Base-by-base conservation (phyloP, 805 yeast species). In the Kuraishia ogatae region DNA sequence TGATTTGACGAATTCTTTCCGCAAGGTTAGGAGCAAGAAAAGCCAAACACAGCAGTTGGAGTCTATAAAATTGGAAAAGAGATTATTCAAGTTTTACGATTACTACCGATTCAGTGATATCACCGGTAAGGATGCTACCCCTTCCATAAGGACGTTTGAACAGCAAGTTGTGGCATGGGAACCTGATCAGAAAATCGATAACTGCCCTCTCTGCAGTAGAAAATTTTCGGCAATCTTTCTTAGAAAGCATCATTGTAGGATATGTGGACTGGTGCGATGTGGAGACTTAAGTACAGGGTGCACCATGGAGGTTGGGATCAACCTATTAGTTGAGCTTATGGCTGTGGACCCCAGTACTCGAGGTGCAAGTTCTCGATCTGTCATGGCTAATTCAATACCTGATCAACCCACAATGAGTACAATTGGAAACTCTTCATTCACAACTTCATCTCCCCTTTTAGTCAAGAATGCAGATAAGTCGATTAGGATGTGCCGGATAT, bases 221-320 rank as follows among this genome's bases (percentile, higher is more conserved):
- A 62, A 64, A 29, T 94, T 90, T 66, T 73, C 78, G 11, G 69
- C 87, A 50, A 65, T 82, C 13, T 53, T 61, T 0, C 61, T 79
- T 23, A 72, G 97, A 53, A 89, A 86, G 60, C 98, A 94, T 66
- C 99, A 93, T 66, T 94, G 99, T 67, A 73, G 98, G 43, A 67
- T 91, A 24, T 93, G 99, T 72, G 98, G 98, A 0, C 64, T 69
- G 26, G 81, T 87, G 1, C 89, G 90, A 0, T 93, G 97, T 70
- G 96, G 86, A 24, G 85, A 84, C 60, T 61, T 67, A 53, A 70
- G 57, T 52, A 78, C 74, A 8, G 84, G 73, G 15, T 93, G 99
- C 66, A 90, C 97, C 0, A 81, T 83, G 64, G 81, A 82, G 55
- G 84, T 89, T 0, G 89, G 89, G 0, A 61, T 85, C 1, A 65